Conservation (phyloP, 2,329 filamentous ascomycete species). For the Zymoseptoria ardabiliae region DNA sequence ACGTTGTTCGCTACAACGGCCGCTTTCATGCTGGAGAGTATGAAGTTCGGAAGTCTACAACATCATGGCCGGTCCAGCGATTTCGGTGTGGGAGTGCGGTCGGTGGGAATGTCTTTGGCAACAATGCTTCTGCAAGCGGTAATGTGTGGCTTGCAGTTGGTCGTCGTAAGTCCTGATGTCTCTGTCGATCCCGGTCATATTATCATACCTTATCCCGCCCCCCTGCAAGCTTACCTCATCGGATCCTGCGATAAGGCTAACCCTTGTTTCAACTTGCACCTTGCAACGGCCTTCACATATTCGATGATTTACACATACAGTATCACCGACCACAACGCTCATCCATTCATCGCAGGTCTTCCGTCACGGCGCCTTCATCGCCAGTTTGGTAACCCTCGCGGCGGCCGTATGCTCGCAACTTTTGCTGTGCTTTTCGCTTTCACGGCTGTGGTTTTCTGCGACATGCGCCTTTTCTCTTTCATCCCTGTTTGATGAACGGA, state of each 20-base stretch:
- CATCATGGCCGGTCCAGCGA: conserved; percentile 18
- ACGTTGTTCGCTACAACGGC: conserved; percentile 20
- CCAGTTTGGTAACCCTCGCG: conserved; percentile 22
- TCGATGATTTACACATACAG: background rate
- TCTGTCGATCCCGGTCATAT: background rate
- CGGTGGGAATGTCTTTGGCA: conserved; percentile 19
- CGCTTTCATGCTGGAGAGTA: conserved; percentile 22
- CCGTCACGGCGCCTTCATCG: conserved; percentile 19
- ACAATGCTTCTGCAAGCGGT: conserved; percentile 3
- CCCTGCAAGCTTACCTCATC: background rate
- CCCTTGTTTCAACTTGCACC: background rate
- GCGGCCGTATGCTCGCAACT: conserved; percentile 26
- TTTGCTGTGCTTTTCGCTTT: conserved; percentile 20
- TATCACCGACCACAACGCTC: background rate
- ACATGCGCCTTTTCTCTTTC: conserved; percentile 22
- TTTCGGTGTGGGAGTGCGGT: conserved; percentile 16
- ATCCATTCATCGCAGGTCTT: conserved; percentile 17
- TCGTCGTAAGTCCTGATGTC: conserved; percentile 24
- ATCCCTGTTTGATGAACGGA: conserved; percentile 27
- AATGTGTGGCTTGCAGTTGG: conserved; percentile 19
- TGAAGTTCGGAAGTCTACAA: conserved; percentile 21
- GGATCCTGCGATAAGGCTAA: background rate
- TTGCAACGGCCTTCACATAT: background rate
- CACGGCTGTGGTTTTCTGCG: conserved; percentile 27
- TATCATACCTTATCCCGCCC: background rate